Percentiles rank a stretch among this genome's conserved stretches.
Conservation (phyloP, 2,329 filamentous ascomycete species). For the Immersiporthe knoxdaviesiana region DNA sequence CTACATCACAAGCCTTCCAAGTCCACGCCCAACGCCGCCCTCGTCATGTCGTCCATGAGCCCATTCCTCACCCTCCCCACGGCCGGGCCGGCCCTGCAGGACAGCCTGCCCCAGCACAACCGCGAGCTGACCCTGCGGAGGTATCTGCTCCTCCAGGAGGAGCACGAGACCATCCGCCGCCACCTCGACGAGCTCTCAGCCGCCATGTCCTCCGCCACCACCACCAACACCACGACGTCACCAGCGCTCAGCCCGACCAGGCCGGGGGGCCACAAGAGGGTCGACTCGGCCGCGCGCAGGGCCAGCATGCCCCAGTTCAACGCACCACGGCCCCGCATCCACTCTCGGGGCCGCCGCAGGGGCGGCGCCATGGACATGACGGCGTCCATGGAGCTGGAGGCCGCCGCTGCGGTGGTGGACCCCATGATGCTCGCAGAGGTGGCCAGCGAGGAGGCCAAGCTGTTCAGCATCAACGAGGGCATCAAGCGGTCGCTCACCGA, state of each 20-base stretch:
- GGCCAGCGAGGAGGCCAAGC: constrained; percentile 55
- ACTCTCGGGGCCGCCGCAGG: constrained; percentile 36
- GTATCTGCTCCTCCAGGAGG: constrained; percentile 57
- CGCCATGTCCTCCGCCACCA: constrained; percentile 38
- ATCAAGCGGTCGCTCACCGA: constrained; percentile 65
- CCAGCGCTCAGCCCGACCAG: constrained; percentile 26
- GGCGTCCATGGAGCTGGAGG: constrained; percentile 35
- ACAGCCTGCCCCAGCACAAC: constrained; percentile 38
- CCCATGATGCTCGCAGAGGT: constrained; percentile 54
- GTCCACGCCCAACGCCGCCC: constrained; percentile 26
- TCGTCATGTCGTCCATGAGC: constrained; percentile 20
- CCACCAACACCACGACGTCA: constrained; percentile 46
- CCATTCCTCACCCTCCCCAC: constrained; percentile 10
- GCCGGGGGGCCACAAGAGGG: constrained; percentile 26
- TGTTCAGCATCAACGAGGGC: constrained; percentile 61
- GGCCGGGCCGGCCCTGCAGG: constrained; percentile 11
- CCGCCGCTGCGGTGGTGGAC: constrained; percentile 46
- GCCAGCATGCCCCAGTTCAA: constrained; percentile 29
- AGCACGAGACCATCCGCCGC: constrained; percentile 56
- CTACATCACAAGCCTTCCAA: constrained; percentile 25
- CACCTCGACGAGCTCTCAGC: constrained; percentile 56
- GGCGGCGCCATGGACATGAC: constrained; percentile 34
- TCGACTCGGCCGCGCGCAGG: constrained; percentile 28
- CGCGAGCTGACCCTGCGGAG: constrained; percentile 56
- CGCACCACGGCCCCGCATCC: constrained; percentile 34